Percentiles rank a stretch among this genome's conserved stretches.
Evolutionary conservation across 768 basidiomycete species (phyloP).

Genomic region (Rhizopogon vinicolor): DNA sequence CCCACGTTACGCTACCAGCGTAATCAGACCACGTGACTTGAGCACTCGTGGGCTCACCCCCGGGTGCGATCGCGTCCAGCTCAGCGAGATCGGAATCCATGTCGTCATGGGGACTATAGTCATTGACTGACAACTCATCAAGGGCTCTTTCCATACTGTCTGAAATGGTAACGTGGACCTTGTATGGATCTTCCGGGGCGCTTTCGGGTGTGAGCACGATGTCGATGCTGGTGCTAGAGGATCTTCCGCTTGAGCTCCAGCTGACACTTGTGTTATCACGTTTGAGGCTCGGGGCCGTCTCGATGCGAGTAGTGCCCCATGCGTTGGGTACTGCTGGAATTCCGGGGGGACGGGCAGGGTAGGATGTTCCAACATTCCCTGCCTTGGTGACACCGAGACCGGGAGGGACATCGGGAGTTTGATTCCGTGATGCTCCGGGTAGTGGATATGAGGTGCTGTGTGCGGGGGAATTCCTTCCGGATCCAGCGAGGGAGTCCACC

Average conservation of each 20-base stretch:
- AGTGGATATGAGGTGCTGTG: conserved; percentile 1
- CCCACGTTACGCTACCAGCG: conserved; percentile 13
- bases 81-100: conserved; percentile 10
- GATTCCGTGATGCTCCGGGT: neutral
- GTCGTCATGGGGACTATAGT: conserved; percentile 1
- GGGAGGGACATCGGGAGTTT: conserved; percentile 4
- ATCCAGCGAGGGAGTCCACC: conserved; percentile 13
- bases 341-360: conserved; percentile 10
- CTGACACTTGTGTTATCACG: conserved; percentile 12
- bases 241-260: conserved; percentile 18
- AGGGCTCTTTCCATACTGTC: conserved; percentile 26
- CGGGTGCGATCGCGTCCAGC: conserved; percentile 22
- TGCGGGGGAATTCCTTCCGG: conserved; percentile 14
- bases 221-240: conserved; percentile 22
- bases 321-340: conserved; percentile 2
- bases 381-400: conserved; percentile 7
- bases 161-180: conserved; percentile 16
- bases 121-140: conserved; percentile 17
- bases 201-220: conserved; percentile 21
- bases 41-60: conserved; percentile 6
- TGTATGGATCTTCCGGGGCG: conserved; percentile 18
- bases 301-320: neutral
- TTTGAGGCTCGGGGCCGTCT: neutral
- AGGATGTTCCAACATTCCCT: conserved; percentile 8
- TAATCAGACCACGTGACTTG: neutral